Percentiles rank a stretch among this genome's conserved stretches.
Conservation (phyloP, 1,284 basidiomycete species). For the Wallemia mellicola region DNA sequence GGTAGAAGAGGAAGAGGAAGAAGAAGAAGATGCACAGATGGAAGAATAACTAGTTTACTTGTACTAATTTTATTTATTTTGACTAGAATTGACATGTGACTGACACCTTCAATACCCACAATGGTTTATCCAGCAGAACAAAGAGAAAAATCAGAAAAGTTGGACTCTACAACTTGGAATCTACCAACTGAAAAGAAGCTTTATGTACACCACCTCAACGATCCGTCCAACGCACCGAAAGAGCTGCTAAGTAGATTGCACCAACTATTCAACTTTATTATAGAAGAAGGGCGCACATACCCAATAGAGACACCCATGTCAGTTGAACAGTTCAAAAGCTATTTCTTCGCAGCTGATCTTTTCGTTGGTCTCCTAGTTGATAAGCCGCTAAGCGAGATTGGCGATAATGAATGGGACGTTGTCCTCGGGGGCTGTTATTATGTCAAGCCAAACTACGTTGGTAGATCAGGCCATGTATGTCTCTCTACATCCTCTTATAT, state of each 20-base stretch:
- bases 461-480: slow-evolving; percentile 67
- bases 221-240: slow-evolving; percentile 20
- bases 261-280: slow-evolving; percentile 33
- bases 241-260: slow-evolving; percentile 33
- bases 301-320: slow-evolving; percentile 38
- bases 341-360: slow-evolving; percentile 40
- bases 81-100: no score
- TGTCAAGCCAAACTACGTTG: slow-evolving; percentile 73
- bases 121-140: neutral
- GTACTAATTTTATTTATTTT: no score
- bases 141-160: neutral
- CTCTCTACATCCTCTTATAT: neutral
- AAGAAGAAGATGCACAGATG: neutral
- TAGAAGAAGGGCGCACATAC: slow-evolving; percentile 48
- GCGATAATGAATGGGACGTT: slow-evolving; percentile 29
- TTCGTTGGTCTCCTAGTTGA: slow-evolving; percentile 31
- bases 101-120: no score
- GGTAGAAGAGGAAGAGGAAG: neutral
- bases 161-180: neutral
- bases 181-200: neutral
- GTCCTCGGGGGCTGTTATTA: slow-evolving; percentile 54
- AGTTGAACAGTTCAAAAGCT: slow-evolving; percentile 26
- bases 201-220: slow-evolving; percentile 22
- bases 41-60: neutral
- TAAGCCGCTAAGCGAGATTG: slow-evolving; percentile 9